Evolutionary conservation across 2,329 filamentous ascomycete species (phyloP), one percentile per base, ranked within the genome.

Genomic region (Colletotrichum brevisporum): DNA sequence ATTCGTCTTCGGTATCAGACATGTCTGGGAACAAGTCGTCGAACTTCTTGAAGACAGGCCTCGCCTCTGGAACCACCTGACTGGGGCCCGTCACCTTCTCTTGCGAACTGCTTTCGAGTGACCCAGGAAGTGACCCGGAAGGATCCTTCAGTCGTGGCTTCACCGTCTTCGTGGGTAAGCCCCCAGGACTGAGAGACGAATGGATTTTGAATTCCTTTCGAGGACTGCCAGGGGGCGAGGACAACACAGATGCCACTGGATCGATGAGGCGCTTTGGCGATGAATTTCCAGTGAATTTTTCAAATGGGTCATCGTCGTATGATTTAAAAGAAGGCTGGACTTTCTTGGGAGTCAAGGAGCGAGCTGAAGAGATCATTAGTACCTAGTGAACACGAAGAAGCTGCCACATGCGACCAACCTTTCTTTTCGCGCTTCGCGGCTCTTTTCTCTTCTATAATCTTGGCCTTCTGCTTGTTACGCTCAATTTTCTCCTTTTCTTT

Each of bases 291-390:
- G 47, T 6, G 15, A 69, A 57, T 18, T 67, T 45, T 2, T 67
- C 67, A 13, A 69, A 69, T 2, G 67, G 67, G 16, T 69, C 67
- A 27, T 69, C 67, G 21, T 67, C 62, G 9, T 69, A 69, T 39
- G 67, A 64, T 52, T 69, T 69, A 50, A 69, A 69, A 10, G 55
- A 60, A 21, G 67, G 67, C 36, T 26, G 24, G 3, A 36, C 27
- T 18, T 21, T 55, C 39, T 67, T 51, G 24, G 62, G 62, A 16
- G 31, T 50, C 12, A 24, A 12, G 41, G 39, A 27, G 18, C 39
- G 47, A 45, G 41, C 67, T 67, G 26, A 5, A 8, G 9, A 24
- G 9, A 41, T 9, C 5, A 31, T 69, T 18, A 69, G 67, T n/a
- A 24, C 21, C 21, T 24, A 61, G 16, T 24, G 18, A 13, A 21